Evolutionary conservation across 163 green algal species (phyloP).

Genomic region (Scenedesmus sp.): DNA sequence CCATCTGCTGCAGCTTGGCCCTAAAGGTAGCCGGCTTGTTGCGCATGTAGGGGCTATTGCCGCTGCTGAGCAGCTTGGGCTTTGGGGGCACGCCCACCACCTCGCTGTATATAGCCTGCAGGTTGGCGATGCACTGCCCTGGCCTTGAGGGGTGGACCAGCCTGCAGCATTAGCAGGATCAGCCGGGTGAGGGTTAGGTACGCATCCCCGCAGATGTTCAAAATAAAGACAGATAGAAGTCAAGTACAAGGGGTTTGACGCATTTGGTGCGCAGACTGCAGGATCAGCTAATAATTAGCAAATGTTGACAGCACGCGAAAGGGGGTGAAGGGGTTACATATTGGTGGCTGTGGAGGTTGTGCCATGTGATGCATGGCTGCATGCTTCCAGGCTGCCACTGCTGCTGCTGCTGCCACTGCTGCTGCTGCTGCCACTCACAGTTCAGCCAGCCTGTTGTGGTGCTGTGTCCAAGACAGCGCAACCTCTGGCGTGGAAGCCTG

Average conservation of each 20-base stretch:
- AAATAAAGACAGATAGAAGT: too few species aligned
- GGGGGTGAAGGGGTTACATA: too few species aligned
- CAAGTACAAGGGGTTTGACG: not conserved
- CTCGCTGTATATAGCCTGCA: not conserved
- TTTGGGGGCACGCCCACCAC: not conserved
- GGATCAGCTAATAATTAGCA: too few species aligned
- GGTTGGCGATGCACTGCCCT: not conserved
- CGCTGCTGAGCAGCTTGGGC: not conserved
- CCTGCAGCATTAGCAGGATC: not conserved
- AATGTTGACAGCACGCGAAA: too few species aligned
- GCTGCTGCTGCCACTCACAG: not conserved
- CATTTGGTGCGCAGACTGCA: too few species aligned
- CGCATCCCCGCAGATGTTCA: not conserved
- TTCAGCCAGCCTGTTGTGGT: not conserved
- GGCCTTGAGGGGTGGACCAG: not conserved
- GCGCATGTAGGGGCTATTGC: slow-evolving; percentile 54
- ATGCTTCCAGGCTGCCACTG: not conserved
- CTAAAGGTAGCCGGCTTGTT: slow-evolving; percentile 44
- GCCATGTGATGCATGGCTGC: not conserved
- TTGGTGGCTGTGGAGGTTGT: too few species aligned
- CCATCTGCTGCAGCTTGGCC: slow-evolving; percentile 38
- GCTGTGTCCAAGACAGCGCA: not conserved
- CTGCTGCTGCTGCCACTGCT: not conserved
- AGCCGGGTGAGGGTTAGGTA: not conserved
- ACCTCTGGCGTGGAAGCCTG: not conserved